Base-by-base conservation (phyloP, 805 yeast species). In the Barnettozyma sp. region DNA sequence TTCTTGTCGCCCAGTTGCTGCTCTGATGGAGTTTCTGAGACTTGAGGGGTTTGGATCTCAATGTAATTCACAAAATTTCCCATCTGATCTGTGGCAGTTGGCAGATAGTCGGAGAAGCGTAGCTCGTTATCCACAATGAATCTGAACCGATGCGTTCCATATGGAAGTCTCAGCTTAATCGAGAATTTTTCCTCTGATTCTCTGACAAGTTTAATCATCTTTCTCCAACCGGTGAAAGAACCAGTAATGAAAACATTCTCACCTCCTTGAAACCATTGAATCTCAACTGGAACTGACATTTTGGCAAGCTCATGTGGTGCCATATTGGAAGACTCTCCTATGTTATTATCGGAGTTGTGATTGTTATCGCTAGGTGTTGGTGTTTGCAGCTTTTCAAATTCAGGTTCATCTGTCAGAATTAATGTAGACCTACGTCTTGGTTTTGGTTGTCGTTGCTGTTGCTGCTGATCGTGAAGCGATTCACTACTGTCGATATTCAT, bases 31-130 rank as follows among this genome's bases (percentile, higher is more conserved):
- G 51, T 55, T 39, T 58, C 71, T n/a, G 61, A 70, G 5, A 49
- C 42, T 19, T 48, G 48, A 15, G 59, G 63, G 7, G 54, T 62
- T 22, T 52, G 61, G 18, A 85, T 82, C 58, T 86, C 95, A 37
- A 88, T 71, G 59, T 88, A 88, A 60, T 88, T 88, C 34, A 90
- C 95, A 51, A 88, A 83, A 55, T 88, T 88, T 32, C 97, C 97
- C 78, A 87, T 82, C 44, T 88, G 94, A 60, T 90, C 97, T 0
- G 97, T 88, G 6, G 97, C 97, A 1, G 95, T 87, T n/a, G 95
- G 95, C 48, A 88, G 69, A 46, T 71, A 78, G 58, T 87, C 94
- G 25, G 92, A 79, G 55, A 86, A 85, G 43, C 95, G 65, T 48
- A 88, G 74, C 56, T 90, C 97, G 59, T 88, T 87, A 54, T 88